Base-by-base conservation (phyloP, 2,329 filamentous ascomycete species). In the Hymenotorrendiella dingleyae region DNA sequence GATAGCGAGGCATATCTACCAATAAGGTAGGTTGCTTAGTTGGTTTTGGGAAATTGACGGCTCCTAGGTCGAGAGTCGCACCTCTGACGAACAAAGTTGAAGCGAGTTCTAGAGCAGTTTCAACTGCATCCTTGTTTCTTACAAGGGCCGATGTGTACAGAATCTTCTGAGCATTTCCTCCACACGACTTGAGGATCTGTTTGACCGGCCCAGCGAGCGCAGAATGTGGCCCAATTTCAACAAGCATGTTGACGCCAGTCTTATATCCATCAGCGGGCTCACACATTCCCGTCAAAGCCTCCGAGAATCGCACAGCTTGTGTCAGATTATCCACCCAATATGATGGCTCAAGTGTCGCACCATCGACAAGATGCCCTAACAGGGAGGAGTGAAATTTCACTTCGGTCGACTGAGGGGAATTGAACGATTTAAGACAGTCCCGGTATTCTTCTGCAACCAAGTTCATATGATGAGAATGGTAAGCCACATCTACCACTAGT, bases 41-140 rank as follows among this genome's bases (percentile, higher is more conserved):
- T 7, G 39, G 27, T 4, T 61, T 63, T n/a, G 67, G 66, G 43
- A 69, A 67, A 54, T 75, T 76, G 53, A 74, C 63, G 2, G 64
- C 63, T n/a, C 63, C 61, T 24, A 78, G 64, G 40, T 73, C 57
- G 7, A 76, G 54, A 3, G 54, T 47, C 7, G 63, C 61, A 2
- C 72, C 73, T 42, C 67, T 69, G 4, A 61, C 54, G 48, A 72
- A 73, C 3, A 76, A 56, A 1, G 57, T 62, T 1, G 63, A 65
- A 1, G 70, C 70, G 6, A 71, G 56, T 21, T 72, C 69, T 29
- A 71, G 56, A 1, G 68, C 66, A 0, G 65, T 63, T n/a, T 68
- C 65, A 2, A 71, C 69, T 1, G 69, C 68, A 40, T 73, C 64
- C 42, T 73, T 69, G 19, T 74, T 72, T 24, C 76, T 71, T 2